These are phyloP conservation scores for Cyathus striatus DNA, from an alignment of 768 basidiomycete species.

Conservation along the genomic window DNA sequence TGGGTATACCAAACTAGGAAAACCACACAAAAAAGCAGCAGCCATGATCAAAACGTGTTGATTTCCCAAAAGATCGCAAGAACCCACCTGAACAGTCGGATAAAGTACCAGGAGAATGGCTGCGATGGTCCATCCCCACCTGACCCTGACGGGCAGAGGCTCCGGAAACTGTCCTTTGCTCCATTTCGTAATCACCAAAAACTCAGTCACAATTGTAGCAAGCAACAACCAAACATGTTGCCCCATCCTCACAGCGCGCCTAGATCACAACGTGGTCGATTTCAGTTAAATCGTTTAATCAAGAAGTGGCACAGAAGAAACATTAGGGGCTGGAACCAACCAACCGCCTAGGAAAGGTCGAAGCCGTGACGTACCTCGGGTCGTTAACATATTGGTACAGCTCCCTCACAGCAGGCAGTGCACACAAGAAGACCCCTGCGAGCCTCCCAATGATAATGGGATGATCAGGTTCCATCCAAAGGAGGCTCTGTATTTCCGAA, in stretches of 20 bases:
- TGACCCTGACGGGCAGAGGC: constrained; percentile 59
- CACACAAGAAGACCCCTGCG: constrained; percentile 77
- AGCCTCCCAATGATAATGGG: constrained; percentile 74
- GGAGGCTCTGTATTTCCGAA: constrained; percentile 34
- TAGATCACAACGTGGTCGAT: no score
- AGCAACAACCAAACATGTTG: constrained; percentile 85
- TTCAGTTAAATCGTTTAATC: no score
- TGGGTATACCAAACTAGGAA: constrained; percentile 6
- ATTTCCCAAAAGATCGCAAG: constrained; percentile 2
- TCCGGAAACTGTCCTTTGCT: constrained; percentile 63
- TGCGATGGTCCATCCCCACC: constrained; percentile 63
- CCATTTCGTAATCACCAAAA: constrained; percentile 82
- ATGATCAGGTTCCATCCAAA: constrained; percentile 92
- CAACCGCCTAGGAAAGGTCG: neutral
- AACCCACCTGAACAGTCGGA: constrained; percentile 59
- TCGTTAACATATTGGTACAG: constrained; percentile 80
- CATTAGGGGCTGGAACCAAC: constrained; percentile 1
- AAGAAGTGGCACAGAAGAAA: constrained; percentile 2
- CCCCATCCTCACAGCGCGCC: constrained; percentile 83
- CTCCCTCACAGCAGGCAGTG: constrained; percentile 82
- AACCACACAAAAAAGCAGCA: constrained; percentile 1
- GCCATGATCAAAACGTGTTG: no score
- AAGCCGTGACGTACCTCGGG: constrained; percentile 52
- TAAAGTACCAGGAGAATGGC: constrained; percentile 59
- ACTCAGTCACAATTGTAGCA: constrained; percentile 80